These are phyloP conservation scores for Magnolia officinalis DNA, from an alignment of 164 flowering plant species.

Conservation along the genomic window DNA sequence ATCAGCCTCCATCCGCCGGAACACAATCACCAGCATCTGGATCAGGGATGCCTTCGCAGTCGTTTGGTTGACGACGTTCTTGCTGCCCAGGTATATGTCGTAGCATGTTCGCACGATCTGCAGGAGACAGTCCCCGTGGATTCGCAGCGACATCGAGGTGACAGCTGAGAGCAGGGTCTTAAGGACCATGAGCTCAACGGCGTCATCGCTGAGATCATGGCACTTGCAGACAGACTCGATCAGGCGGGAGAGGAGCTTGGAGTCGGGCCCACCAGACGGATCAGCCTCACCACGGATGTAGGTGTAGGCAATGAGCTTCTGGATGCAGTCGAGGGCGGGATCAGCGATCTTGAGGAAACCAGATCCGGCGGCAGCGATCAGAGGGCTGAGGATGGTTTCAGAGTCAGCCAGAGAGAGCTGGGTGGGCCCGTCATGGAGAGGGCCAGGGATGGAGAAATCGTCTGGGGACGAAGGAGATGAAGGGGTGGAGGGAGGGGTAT, in stretches of 20 bases:
- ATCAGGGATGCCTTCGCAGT: conserved; percentile 94
- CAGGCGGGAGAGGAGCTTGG: conserved; percentile 48
- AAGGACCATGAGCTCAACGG: conserved; percentile 60
- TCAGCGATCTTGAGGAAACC: conserved; percentile 74
- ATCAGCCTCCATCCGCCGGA: conserved; percentile 98
- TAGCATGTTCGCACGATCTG: conserved; percentile 91
- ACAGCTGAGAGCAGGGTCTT: conserved; percentile 83
- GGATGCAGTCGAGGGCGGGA: conserved; percentile 77
- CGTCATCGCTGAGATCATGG: conserved; percentile 76
- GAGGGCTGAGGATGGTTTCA: conserved; percentile 66
- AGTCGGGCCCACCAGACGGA: conserved; percentile 54
- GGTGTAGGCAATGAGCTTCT: conserved; percentile 77
- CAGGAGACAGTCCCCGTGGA: conserved; percentile 91
- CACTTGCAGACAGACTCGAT: conserved; percentile 87
- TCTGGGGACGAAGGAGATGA: conserved; percentile 21
- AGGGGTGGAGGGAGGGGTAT: conserved; percentile 16
- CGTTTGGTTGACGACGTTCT: conserved; percentile 89
- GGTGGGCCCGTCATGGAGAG: conserved; percentile 53
- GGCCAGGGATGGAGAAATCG: conserved; percentile 53
- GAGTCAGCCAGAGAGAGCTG: conserved; percentile 72
- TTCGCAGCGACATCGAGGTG: conserved; percentile 70
- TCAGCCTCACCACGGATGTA: conserved; percentile 87
- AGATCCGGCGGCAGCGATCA: conserved; percentile 60
- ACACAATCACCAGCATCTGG: conserved; percentile 96
- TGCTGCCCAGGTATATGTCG: conserved; percentile 83